phyloP scores from a whole-genome alignment of 768 basidiomycete genomes.

The Phylloporus rhodoxanthus region DNA sequence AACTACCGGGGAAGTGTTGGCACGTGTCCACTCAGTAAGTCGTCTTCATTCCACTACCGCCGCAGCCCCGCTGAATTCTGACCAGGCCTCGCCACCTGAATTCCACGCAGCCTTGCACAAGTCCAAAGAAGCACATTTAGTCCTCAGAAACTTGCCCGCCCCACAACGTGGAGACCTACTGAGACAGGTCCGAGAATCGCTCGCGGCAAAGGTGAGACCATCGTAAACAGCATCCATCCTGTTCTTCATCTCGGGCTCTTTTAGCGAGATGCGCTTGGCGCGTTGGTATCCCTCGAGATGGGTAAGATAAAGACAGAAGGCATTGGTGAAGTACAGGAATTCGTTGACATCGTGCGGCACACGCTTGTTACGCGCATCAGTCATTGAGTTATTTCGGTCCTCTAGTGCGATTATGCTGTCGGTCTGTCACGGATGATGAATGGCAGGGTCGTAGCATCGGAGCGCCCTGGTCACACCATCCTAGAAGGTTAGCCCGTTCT shows the following conservation, averaged over 20 bases:
- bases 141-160: slow-evolving; percentile 74
- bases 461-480: slow-evolving; percentile 86
- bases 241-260: slow-evolving; percentile 10
- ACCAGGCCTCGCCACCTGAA: slow-evolving; percentile 66
- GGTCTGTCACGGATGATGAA: slow-evolving; percentile 94
- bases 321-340: slow-evolving; percentile 90
- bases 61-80: slow-evolving; percentile 9
- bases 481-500: slow-evolving; percentile 58
- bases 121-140: slow-evolving; percentile 65
- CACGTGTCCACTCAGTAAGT: slow-evolving; percentile 63
- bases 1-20: slow-evolving; percentile 81
- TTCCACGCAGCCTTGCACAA: slow-evolving; percentile 61
- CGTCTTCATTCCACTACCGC: neutral
- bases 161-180: slow-evolving; percentile 86
- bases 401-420: slow-evolving; percentile 88
- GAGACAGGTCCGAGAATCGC: slow-evolving; percentile 78
- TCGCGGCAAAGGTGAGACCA: slow-evolving; percentile 61
- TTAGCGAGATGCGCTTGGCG: slow-evolving; percentile 73
- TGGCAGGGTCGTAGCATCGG: slow-evolving; percentile 80
- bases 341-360: slow-evolving; percentile 75
- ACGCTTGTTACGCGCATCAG: neutral
- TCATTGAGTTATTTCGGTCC: slow-evolving; percentile 8
- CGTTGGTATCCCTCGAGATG: slow-evolving; percentile 83
- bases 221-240: neutral
- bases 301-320: slow-evolving; percentile 91